phyloP scores from a whole-genome alignment of 495 filamentous ascomycete species.

The Symbiotaphrina buchneri region DNA sequence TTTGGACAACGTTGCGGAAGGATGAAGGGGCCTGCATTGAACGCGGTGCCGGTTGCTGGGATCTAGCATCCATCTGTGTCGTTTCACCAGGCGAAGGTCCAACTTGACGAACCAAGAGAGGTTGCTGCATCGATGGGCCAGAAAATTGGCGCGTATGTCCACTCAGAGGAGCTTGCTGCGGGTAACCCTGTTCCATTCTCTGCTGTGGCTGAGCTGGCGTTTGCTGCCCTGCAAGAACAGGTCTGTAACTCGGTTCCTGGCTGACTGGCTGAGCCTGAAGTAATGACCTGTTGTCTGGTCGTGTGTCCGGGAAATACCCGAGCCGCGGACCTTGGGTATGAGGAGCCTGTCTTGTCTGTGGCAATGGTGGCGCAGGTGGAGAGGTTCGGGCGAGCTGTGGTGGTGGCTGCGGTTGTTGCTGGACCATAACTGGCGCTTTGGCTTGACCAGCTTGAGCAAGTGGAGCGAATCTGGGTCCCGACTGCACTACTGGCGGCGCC shows the following conservation, averaged over 20 bases:
- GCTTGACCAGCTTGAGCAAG: neutral
- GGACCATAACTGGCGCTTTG: neutral
- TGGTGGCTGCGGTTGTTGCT: neutral
- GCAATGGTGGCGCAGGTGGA: neutral
- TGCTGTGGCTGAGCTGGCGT: conserved; percentile 1
- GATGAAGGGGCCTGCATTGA: too few species aligned
- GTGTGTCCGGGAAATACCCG: too few species aligned
- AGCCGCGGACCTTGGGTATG: neutral
- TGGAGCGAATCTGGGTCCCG: neutral
- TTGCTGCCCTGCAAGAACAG: neutral
- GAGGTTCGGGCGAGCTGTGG: conserved; percentile 11
- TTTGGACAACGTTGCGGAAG: too few species aligned
- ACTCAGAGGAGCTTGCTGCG: neutral
- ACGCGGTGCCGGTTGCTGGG: too few species aligned
- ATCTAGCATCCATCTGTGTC: too few species aligned
- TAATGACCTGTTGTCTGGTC: too few species aligned
- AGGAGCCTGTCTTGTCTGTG: neutral
- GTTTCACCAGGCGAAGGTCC: too few species aligned
- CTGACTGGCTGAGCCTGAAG: neutral
- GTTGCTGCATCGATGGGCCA: too few species aligned
- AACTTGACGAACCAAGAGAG: too few species aligned
- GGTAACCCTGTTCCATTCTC: neutral
- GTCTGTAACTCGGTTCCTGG: neutral
- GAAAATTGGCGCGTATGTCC: too few species aligned
- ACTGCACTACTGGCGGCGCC: too few species aligned